Evolutionary conservation across 306 rosid genomes (phyloP).

Genomic region (Crataegus laevigata): DNA sequence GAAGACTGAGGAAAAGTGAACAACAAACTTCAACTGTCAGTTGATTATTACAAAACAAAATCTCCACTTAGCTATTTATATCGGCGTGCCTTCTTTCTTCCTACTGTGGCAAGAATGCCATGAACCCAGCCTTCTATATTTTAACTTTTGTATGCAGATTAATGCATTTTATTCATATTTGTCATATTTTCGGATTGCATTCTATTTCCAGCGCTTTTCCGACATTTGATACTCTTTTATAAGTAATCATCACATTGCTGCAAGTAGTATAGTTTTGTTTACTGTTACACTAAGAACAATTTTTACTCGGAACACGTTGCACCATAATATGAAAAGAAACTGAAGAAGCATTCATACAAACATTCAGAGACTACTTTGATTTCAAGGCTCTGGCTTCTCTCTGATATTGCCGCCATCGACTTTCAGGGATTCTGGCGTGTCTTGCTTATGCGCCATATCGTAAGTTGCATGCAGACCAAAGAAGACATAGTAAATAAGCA

Average conservation of each 20-base stretch:
- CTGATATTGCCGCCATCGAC: constrained; percentile 10
- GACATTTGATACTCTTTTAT: background rate
- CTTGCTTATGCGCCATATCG: constrained; percentile 60
- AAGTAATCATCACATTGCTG: background rate
- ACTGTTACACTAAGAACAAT: background rate
- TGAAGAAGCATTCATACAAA: background rate
- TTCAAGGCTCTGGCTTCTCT: constrained; percentile 33
- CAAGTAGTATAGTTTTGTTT: background rate
- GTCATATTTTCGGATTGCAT: background rate
- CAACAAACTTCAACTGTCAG: background rate
- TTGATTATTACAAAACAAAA: background rate
- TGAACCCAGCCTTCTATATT: background rate
- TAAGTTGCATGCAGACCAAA: constrained; percentile 80
- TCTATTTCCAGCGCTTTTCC: background rate
- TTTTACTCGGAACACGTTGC: background rate
- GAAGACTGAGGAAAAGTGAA: background rate
- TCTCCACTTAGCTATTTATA: background rate
- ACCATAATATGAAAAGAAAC: background rate
- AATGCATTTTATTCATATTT: background rate
- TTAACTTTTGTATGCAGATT: background rate
- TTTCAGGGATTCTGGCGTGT: constrained; percentile 22
- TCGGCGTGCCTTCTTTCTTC: background rate
- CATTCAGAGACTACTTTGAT: background rate
- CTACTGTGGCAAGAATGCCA: background rate
- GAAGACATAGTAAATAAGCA: constrained; percentile 56